Evolutionary conservation across 1,284 basidiomycete species (phyloP).

Genomic region (Mycena sp.): DNA sequence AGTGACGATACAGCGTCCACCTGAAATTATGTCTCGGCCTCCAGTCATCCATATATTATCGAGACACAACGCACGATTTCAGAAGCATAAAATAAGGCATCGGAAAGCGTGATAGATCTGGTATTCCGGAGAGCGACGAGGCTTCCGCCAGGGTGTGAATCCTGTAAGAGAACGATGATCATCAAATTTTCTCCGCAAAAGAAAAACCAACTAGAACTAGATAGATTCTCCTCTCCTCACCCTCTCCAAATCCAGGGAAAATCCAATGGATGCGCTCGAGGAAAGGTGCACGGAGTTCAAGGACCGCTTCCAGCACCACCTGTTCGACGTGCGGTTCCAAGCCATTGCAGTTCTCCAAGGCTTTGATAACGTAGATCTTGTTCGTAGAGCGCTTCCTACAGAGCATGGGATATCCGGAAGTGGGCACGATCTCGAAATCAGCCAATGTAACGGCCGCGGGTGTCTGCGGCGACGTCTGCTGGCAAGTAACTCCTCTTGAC

Average conservation of each 20-base stretch:
- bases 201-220: constrained; percentile 14
- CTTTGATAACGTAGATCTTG: constrained; percentile 24
- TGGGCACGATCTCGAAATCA: constrained; percentile 28
- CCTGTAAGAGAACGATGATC: constrained; percentile 7
- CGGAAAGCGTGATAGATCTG: neutral
- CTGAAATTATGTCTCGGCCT: too few species aligned
- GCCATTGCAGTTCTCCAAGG: neutral
- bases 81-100: constrained; percentile 21
- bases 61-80: constrained; percentile 18
- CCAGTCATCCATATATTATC: neutral
- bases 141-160: constrained; percentile 9
- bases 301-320: constrained; percentile 20
- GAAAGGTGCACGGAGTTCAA: constrained; percentile 17
- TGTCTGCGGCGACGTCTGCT: constrained; percentile 1
- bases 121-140: constrained; percentile 11
- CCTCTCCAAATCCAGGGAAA: constrained; percentile 14
- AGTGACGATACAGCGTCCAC: constrained; percentile 19
- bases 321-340: constrained; percentile 9
- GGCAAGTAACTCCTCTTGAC: constrained; percentile 15
- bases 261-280: constrained; percentile 22
- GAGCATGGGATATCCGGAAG: constrained; percentile 22
- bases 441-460: constrained; percentile 12
- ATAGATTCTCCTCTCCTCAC: constrained; percentile 18
- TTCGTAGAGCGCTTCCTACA: constrained; percentile 26
- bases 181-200: neutral